Conservation (phyloP, 1,284 basidiomycete genomes). For the Athelia sp. region DNA sequence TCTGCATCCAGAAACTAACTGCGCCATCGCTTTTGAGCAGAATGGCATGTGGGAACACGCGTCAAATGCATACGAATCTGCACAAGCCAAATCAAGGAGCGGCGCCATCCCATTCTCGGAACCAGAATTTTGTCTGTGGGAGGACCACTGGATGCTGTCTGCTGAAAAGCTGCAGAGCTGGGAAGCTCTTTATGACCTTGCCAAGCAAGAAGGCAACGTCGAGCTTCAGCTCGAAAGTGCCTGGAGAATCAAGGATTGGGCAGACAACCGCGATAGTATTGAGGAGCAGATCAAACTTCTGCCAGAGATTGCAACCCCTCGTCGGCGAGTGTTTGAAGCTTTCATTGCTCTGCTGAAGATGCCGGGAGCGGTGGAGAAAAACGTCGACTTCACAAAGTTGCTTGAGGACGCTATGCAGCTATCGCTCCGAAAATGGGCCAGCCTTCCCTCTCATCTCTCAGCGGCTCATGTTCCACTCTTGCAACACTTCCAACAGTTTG, state of each 20-base stretch:
- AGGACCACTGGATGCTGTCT: slow-evolving; percentile 98
- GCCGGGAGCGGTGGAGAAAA: slow-evolving; percentile 64
- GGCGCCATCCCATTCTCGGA: slow-evolving; percentile 91
- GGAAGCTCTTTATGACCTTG: slow-evolving; percentile 94
- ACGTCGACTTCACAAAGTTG: slow-evolving; percentile 77
- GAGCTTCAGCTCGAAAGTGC: slow-evolving; percentile 94
- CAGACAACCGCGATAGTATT: slow-evolving; percentile 71
- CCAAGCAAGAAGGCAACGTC: slow-evolving; percentile 86
- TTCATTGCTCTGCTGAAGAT: slow-evolving; percentile 82
- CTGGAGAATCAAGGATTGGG: slow-evolving; percentile 95
- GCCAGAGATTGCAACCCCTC: slow-evolving; percentile 85
- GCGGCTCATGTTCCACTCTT: slow-evolving; percentile 91
- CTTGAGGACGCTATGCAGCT: slow-evolving; percentile 98
- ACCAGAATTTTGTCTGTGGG: slow-evolving; percentile 96
- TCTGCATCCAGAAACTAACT: slow-evolving; percentile 88
- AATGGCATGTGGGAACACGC: slow-evolving; percentile 98
- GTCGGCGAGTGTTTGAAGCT: slow-evolving; percentile 93
- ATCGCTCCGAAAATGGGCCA: slow-evolving; percentile 94
- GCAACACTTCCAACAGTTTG: slow-evolving; percentile 98
- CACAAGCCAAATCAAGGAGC: slow-evolving; percentile 83
- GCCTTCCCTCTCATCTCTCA: slow-evolving; percentile 82
- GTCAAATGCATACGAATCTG: slow-evolving; percentile 84
- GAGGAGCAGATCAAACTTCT: slow-evolving; percentile 84
- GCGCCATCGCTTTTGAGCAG: slow-evolving; percentile 92
- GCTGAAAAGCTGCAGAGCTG: slow-evolving; percentile 98